Base-by-base conservation (phyloP, 1,284 basidiomycete genomes). In the Sporisorium exsertum region DNA sequence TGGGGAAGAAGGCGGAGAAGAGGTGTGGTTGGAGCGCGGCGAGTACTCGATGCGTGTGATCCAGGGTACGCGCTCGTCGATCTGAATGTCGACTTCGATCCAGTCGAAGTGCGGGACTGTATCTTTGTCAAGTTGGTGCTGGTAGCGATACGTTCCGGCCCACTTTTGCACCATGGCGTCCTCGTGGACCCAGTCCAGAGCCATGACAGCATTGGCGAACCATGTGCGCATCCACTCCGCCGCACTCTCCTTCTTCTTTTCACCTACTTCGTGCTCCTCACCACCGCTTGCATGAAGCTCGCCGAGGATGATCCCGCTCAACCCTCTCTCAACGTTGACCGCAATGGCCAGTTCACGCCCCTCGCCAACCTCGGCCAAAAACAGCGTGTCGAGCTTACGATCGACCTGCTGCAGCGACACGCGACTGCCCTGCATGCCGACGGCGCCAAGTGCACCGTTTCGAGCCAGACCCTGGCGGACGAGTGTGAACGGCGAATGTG, bases 31-130 rank as follows among this genome's bases (percentile, higher is more conserved):
- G 49, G 22, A 45, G 37, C 20, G 27, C 18, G 35, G 47, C 6
- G 47, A 37, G 22, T 53, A 60, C 29, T 60, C 58, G 43, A 60
- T 60, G 12, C 58, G 26, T 42, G 50, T 60, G 43, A 60, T 60
- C 58, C 58, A 60, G 13, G 43, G 58, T 13, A 46, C 58, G 3
- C 50, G 40, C 27, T 60, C 58, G 29, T 53, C 50, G 22, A 60
- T 53, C 20, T 53, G 24, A 2, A 60, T 24, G 10, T 60, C 58
- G 9, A 60, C 58, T 35, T 60, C 58, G 18, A 53, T 20, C 58
- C 51, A 26, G 22, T 46, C 15, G 45, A 46, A 46, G 1, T 3
- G 9, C 45, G 45, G 13, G 2, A 2, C 24, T 9, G 22, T 12
- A 15, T 46, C 22, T 16, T 16, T 8, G 24, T 24, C 24, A 4